Evolutionary conservation across 768 basidiomycete genomes (phyloP).

Genomic region (Paxillus rubicundulus): DNA sequence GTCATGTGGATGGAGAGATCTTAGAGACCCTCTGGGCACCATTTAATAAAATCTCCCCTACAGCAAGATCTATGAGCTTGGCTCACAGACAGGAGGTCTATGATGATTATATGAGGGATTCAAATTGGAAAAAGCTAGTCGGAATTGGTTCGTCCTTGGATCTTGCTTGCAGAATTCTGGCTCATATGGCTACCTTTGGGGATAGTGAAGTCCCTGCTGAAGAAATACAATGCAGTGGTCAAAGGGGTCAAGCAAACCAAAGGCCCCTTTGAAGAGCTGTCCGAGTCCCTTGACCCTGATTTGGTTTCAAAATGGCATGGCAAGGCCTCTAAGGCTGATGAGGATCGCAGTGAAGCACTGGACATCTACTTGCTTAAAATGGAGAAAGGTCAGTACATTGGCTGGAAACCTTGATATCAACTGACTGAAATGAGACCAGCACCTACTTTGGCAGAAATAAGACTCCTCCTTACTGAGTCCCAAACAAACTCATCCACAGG

Average conservation of each 20-base stretch:
- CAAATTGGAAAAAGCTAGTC: too few relatives aligned
- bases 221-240: constrained; percentile 13
- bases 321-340: background rate
- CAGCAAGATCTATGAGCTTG: constrained; percentile 18
- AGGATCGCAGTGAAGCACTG: background rate
- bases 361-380: constrained; percentile 1
- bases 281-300: background rate
- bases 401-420: background rate
- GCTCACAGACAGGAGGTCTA: constrained; percentile 29
- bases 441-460: constrained; percentile 2
- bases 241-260: constrained; percentile 2
- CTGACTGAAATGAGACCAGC: too few relatives aligned
- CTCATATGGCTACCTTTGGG: too few relatives aligned
- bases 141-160: too few relatives aligned
- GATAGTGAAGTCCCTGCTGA: too few relatives aligned
- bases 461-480: background rate
- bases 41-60: constrained; percentile 27
- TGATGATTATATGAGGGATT: constrained; percentile 33
- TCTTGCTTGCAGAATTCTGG: too few relatives aligned
- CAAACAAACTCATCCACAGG: background rate
- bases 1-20: constrained; percentile 32
- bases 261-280: background rate
- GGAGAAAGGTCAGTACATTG: constrained; percentile 1
- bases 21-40: constrained; percentile 34
- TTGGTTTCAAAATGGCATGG: background rate